Percentiles rank a stretch among this genome's conserved stretches.
Conservation (phyloP, 257 asterid genomes). For the Scutellaria baicalensis region DNA sequence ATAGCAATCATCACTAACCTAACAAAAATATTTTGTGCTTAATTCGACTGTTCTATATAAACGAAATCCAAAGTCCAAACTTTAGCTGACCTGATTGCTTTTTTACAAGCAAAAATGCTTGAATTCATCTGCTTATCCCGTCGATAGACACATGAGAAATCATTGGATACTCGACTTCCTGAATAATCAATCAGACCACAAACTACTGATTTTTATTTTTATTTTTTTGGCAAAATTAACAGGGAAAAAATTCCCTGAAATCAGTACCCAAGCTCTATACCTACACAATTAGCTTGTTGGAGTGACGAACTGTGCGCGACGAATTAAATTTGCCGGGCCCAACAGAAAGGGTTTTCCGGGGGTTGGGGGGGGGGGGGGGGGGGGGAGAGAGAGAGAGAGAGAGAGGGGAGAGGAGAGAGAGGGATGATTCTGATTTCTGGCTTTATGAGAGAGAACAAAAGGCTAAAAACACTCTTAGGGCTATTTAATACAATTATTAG, state of each 20-base stretch:
- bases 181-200: constrained; percentile 17
- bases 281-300: not conserved
- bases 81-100: constrained; percentile 23
- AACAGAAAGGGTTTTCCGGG: constrained; percentile 13
- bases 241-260: not conserved
- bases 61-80: not conserved
- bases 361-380: constrained; percentile 1
- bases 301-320: constrained; percentile 1
- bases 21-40: not conserved
- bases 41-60: not conserved
- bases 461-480: not conserved
- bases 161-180: constrained; percentile 11
- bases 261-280: not conserved
- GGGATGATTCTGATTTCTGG: constrained; percentile 11
- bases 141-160: constrained; percentile 10
- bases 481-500: not conserved
- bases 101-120: not conserved
- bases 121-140: constrained; percentile 1
- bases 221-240: not conserved
- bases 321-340: constrained; percentile 7
- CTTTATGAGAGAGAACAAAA: not conserved
- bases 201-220: not conserved
- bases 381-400: not conserved
- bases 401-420: not conserved
- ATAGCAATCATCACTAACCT: not conserved